Base-by-base conservation (phyloP, 225 moss, liverwort and hornwort genomes). In the Antitrichia curtipendula region DNA sequence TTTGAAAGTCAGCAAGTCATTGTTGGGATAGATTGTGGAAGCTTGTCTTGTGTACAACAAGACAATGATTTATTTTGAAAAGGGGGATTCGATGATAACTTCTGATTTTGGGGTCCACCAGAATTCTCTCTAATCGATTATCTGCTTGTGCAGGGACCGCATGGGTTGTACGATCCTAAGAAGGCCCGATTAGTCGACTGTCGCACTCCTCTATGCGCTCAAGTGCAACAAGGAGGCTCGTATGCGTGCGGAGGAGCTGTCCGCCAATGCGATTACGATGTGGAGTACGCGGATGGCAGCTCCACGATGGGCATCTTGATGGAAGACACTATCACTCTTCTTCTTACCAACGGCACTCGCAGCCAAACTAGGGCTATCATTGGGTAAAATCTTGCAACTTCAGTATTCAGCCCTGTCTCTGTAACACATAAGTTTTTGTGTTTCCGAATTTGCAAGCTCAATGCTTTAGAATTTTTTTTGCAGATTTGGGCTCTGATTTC, bases 301-400 rank as follows among this genome's bases (percentile, higher is more conserved):
- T 97, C 97, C 79, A 96, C 98, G 32, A 95, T 95, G 92, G 98
- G 98, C 66, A 95, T 97, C 50, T 86, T 98, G 43, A 85, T 98
- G 83, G 89, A 92, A 62, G 98, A 98, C 88, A 80, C 88, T 16
- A 85, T 98, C 69, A 93, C 95, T 12, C 75, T 97, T 62, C 84
- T 89, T 77, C 97, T 98, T 62, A 95, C 96, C 47, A 98, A 98
- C 76, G 96, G 98, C 59, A 88, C 95, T 73, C 82, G 91, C 56
- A 95, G 90, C 21, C 90, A 90, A 87, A 79, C 90, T 25, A 92
- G 81, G 74, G 94, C 92, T 63, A 91, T 91, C 69, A 95, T 98
- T 29, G 98, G 98, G 98, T 98, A 93, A 31, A 77, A 47, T 40
- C n/a, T 40, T 45, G 75, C 24, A 68, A 60, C 62, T 71, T 71